phyloP scores from a whole-genome alignment of 768 basidiomycete species.

The Rhodosporidiobolus sp. region DNA sequence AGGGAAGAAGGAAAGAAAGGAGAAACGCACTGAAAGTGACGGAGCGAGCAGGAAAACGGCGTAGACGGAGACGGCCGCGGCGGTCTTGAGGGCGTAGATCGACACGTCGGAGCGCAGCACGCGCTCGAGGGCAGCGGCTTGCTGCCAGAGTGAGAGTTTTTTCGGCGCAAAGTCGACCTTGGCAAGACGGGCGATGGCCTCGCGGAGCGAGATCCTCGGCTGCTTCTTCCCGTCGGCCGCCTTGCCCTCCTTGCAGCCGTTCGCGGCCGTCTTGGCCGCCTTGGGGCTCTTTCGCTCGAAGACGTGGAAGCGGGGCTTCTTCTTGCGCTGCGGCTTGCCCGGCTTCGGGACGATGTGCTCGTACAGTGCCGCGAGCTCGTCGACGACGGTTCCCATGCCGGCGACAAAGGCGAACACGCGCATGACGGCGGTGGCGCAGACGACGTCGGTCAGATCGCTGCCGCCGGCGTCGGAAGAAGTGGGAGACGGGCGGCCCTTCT shows the following conservation, averaged over 20 bases:
- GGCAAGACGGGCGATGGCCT: slow-evolving; percentile 46
- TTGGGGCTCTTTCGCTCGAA: slow-evolving; percentile 28
- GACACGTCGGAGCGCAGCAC: slow-evolving; percentile 30
- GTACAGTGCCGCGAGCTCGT: slow-evolving; percentile 43
- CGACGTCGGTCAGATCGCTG: too few relatives aligned
- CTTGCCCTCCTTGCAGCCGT: slow-evolving; percentile 22
- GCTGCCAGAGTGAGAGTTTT: slow-evolving; percentile 30
- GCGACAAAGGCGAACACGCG: slow-evolving; percentile 26
- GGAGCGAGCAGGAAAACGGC: slow-evolving; percentile 46
- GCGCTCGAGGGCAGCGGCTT: slow-evolving; percentile 32
- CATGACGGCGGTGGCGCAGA: slow-evolving; percentile 16
- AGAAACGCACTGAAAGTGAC: neutral
- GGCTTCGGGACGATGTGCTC: slow-evolving; percentile 33
- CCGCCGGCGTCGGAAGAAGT: neutral
- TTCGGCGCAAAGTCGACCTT: slow-evolving; percentile 20
- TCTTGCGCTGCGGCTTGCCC: slow-evolving; percentile 13
- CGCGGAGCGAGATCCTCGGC: slow-evolving; percentile 38
- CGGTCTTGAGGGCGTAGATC: slow-evolving; percentile 45
- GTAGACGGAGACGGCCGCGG: slow-evolving; percentile 41
- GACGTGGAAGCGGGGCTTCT: slow-evolving; percentile 1
- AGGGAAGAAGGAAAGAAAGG: neutral
- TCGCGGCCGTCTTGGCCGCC: neutral
- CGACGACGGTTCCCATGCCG: slow-evolving; percentile 40
- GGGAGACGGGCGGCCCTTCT: slow-evolving; percentile 9
- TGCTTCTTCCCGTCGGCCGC: neutral